Evolutionary conservation across 1,139 yeast genomes (phyloP).

Genomic region (Nakaseomyces sp.): DNA sequence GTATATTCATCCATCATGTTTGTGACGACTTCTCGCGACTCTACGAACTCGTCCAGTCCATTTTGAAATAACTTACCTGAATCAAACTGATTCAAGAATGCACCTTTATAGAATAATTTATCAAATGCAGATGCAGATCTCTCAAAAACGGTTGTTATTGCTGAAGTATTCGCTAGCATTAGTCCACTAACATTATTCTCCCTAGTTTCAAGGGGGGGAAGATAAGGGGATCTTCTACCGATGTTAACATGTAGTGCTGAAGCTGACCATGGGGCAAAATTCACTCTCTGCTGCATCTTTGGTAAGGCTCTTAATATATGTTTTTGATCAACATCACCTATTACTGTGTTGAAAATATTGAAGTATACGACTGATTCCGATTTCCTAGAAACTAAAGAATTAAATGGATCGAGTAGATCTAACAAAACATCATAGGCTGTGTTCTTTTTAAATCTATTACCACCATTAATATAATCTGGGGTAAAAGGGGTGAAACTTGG

Average conservation of each 20-base stretch:
- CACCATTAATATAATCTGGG: constrained; percentile 47
- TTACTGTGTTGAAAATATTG: constrained; percentile 64
- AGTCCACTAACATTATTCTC: constrained; percentile 50
- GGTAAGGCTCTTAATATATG: constrained; percentile 75
- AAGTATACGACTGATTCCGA: constrained; percentile 50
- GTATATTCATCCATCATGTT: constrained; percentile 66
- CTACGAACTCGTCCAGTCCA: constrained; percentile 69
- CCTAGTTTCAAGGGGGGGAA: constrained; percentile 18
- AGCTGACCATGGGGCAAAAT: constrained; percentile 83
- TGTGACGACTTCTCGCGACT: constrained; percentile 65
- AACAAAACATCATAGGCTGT: constrained; percentile 79
- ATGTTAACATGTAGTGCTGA: constrained; percentile 71
- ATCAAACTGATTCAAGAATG: constrained; percentile 75
- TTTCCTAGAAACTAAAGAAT: constrained; percentile 56
- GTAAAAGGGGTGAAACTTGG: constrained; percentile 88
- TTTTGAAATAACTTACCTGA: constrained; percentile 46
- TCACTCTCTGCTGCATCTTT: constrained; percentile 68
- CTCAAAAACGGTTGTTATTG: constrained; percentile 55
- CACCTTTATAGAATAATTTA: constrained; percentile 66
- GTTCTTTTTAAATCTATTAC: constrained; percentile 57
- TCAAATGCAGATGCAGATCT: constrained; percentile 73
- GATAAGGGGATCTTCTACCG: constrained; percentile 64
- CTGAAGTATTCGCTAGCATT: constrained; percentile 71
- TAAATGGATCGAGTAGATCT: constrained; percentile 70
- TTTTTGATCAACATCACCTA: constrained; percentile 62